Evolutionary conservation across 495 filamentous ascomycete species (phyloP).

Genomic region (Opeltia flavorubescens): DNA sequence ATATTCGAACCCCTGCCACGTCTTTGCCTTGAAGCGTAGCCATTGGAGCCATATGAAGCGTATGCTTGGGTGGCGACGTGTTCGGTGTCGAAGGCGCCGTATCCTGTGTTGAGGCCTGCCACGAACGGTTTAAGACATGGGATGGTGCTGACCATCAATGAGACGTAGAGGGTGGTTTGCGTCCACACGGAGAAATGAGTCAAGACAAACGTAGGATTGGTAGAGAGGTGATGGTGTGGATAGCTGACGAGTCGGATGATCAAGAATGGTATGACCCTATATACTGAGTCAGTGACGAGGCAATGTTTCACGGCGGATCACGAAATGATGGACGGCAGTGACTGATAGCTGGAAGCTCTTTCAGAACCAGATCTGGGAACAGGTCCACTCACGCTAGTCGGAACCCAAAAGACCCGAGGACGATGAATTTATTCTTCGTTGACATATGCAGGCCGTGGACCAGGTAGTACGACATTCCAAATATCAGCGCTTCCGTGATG

Average conservation of each 20-base stretch:
- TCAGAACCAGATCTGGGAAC: no score
- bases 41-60: not conserved
- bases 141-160: constrained; percentile 33
- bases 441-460: constrained; percentile 24
- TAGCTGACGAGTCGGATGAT: not conserved
- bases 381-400: constrained; percentile 14
- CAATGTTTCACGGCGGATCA: no score
- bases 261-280: not conserved
- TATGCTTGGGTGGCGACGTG: not conserved
- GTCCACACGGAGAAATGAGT: constrained; percentile 26
- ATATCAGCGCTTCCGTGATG: constrained; percentile 18
- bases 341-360: no score
- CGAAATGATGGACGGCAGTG: no score
- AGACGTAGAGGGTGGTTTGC: constrained; percentile 31
- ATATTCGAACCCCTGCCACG: not conserved
- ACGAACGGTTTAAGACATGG: constrained; percentile 40
- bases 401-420: constrained; percentile 24
- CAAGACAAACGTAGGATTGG: constrained; percentile 27
- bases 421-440: constrained; percentile 19
- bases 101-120: constrained; percentile 6
- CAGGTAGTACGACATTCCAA: constrained; percentile 23
- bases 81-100: constrained; percentile 3
- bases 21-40: not conserved
- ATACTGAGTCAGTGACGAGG: no score
- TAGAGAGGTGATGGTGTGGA: constrained; percentile 7